Percentiles rank a stretch among this genome's conserved stretches.
phyloP scores from a whole-genome alignment of 1,284 basidiomycete species.

The Macrocystidia cucumis region DNA sequence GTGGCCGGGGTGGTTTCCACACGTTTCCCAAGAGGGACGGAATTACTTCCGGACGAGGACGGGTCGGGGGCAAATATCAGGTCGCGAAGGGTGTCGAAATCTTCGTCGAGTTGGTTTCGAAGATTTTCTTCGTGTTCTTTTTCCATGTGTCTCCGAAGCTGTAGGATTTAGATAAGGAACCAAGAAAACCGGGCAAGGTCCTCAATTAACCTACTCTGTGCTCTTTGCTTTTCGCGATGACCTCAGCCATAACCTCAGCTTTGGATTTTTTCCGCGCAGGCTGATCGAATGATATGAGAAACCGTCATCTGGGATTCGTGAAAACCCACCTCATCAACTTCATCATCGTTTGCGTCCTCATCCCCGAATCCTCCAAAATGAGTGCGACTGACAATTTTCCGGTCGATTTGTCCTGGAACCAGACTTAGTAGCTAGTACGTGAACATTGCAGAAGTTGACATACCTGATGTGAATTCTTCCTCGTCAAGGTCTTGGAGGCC shows the following conservation, averaged over 20 bases:
- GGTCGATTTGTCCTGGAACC: slow-evolving; percentile 54
- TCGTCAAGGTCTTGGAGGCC: slow-evolving; percentile 70
- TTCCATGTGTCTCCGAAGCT: slow-evolving; percentile 86
- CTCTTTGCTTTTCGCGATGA: slow-evolving; percentile 95
- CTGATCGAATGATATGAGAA: slow-evolving; percentile 27
- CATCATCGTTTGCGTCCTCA: slow-evolving; percentile 48
- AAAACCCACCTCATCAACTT: slow-evolving; percentile 40
- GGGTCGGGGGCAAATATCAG: slow-evolving; percentile 63
- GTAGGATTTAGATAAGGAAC: background rate
- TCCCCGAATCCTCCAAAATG: slow-evolving; percentile 91
- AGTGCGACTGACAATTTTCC: slow-evolving; percentile 51
- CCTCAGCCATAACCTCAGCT: slow-evolving; percentile 96
- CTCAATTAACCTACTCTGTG: slow-evolving; percentile 61
- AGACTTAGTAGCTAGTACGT: slow-evolving; percentile 5
- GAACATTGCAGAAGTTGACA: slow-evolving; percentile 8
- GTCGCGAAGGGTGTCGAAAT: slow-evolving; percentile 78
- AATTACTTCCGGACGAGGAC: slow-evolving; percentile 30
- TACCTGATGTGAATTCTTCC: slow-evolving; percentile 46
- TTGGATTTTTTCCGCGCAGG: slow-evolving; percentile 83
- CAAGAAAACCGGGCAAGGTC: slow-evolving; percentile 4
- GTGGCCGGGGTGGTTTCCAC: slow-evolving; percentile 11
- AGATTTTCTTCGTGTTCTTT: slow-evolving; percentile 83
- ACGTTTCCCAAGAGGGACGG: slow-evolving; percentile 22
- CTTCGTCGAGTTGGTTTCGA: slow-evolving; percentile 84
- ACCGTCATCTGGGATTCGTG: slow-evolving; percentile 3